Evolutionary conservation across 495 filamentous ascomycete genomes (phyloP).

Genomic region (Cladorrhinum samala): DNA sequence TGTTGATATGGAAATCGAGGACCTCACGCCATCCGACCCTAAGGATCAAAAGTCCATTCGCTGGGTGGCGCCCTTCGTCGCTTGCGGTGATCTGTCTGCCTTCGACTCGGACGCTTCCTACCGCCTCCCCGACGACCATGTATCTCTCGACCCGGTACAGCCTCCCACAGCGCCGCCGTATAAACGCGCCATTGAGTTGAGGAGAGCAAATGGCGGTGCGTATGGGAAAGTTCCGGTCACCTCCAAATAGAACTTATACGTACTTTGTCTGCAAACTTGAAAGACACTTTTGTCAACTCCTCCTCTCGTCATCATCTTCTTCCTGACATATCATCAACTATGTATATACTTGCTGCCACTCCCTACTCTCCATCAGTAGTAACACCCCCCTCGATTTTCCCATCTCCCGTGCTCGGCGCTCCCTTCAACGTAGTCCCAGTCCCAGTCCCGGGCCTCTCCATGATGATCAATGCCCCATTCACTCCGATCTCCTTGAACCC

Average conservation of each 20-base stretch:
- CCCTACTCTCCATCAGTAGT: no score
- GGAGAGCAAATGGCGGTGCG: constrained; percentile 66
- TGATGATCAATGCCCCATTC: constrained; percentile 14
- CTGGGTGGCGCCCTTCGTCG: constrained; percentile 92
- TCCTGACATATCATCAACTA: no score
- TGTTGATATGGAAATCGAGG: constrained; percentile 50
- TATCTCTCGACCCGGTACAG: constrained; percentile 87
- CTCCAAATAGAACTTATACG: background rate
- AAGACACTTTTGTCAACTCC: background rate
- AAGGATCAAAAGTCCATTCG: constrained; percentile 40
- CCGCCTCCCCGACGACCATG: constrained; percentile 64
- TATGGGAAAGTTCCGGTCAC: constrained; percentile 52
- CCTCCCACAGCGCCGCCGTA: constrained; percentile 95
- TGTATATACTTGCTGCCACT: no score
- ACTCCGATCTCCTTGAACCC: constrained; percentile 39
- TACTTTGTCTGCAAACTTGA: background rate
- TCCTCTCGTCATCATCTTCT: background rate
- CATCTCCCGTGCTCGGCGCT: no score
- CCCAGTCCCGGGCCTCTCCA: constrained; percentile 24
- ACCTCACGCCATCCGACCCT: constrained; percentile 32
- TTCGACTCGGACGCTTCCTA: constrained; percentile 95
- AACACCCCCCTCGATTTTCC: no score
- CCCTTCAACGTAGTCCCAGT: no score
- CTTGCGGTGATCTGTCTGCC: constrained; percentile 89
- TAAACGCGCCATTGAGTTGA: constrained; percentile 79